A percentile compares a stretch with the other conserved stretches of the same genome.
Conservation (phyloP, 768 basidiomycete species). For the Mycena kentingensis region DNA sequence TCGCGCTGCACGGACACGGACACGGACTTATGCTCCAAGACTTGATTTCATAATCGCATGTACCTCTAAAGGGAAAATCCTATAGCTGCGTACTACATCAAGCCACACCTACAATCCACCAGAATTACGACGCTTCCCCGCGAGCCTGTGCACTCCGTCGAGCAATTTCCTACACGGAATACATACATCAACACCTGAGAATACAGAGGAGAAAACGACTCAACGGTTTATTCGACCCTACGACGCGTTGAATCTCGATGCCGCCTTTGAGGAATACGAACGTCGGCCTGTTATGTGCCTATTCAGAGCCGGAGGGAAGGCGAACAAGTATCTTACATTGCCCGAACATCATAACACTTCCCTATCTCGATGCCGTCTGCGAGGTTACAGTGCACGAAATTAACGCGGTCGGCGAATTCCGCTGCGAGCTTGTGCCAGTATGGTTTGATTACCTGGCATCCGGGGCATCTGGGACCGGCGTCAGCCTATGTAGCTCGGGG, state of each 20-base stretch:
- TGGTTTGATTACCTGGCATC: neutral
- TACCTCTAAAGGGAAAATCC: no score
- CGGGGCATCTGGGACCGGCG: neutral
- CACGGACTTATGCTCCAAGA: no score
- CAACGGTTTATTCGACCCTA: neutral
- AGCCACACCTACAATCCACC: neutral
- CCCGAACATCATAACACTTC: neutral
- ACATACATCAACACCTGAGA: no score
- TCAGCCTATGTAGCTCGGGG: neutral
- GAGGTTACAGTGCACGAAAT: slow-evolving; percentile 1
- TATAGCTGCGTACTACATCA: no score
- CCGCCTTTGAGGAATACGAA: slow-evolving; percentile 1
- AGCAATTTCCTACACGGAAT: neutral
- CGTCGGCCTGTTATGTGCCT: neutral
- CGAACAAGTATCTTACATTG: neutral
- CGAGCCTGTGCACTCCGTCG: neutral
- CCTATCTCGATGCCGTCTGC: neutral
- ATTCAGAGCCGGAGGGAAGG: neutral
- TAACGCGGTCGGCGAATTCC: neutral
- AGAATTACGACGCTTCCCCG: neutral
- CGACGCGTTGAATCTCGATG: neutral
- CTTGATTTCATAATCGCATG: no score
- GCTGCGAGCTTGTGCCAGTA: neutral
- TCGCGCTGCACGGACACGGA: no score
- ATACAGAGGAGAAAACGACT: neutral